Evolutionary conservation across 2,329 filamentous ascomycete genomes (phyloP).

Genomic region (Daldinia eschscholtzii): DNA sequence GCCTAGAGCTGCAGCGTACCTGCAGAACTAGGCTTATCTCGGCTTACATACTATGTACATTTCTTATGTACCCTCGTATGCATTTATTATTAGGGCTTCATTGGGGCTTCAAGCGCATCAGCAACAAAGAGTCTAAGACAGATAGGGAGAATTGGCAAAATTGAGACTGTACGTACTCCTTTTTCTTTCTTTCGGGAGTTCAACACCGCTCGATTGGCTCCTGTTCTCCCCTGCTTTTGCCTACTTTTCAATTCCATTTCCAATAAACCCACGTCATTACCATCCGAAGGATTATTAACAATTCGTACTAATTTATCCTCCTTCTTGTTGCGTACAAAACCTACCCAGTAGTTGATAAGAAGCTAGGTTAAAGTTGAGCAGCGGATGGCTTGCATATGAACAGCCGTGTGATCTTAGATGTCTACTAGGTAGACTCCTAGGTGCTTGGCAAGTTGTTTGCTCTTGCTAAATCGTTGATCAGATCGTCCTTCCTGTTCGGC

Average conservation of each 20-base stretch:
- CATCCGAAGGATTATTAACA: conserved; percentile 35
- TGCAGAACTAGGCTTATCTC: conserved; percentile 13
- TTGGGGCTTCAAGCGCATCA: conserved; percentile 29
- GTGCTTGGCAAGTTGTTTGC: conserved; percentile 19
- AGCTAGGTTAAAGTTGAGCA: conserved; percentile 1
- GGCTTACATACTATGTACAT: conserved; percentile 21
- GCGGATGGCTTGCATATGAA: conserved; percentile 25
- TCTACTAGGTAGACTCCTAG: conserved; percentile 24
- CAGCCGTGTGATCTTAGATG: conserved; percentile 33
- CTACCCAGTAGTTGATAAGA: neutral
- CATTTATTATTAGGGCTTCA: conserved; percentile 20
- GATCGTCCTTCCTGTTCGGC: conserved; percentile 32
- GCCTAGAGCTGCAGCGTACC: conserved; percentile 15
- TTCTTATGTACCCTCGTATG: conserved; percentile 28
- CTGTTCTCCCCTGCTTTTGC: conserved; percentile 19
- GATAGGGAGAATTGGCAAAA: conserved; percentile 22
- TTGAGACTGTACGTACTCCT: conserved; percentile 14
- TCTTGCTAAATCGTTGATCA: conserved; percentile 38
- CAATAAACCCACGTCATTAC: conserved; percentile 36
- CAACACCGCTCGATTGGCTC: conserved; percentile 34
- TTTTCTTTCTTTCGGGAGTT: conserved; percentile 27
- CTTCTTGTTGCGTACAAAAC: conserved; percentile 8
- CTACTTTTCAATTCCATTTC: conserved; percentile 27
- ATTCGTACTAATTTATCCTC: conserved; percentile 13
- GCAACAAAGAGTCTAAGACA: conserved; percentile 22